Base-by-base conservation (phyloP, 495 filamentous ascomycete species). In the Cairneyella variabilis region DNA sequence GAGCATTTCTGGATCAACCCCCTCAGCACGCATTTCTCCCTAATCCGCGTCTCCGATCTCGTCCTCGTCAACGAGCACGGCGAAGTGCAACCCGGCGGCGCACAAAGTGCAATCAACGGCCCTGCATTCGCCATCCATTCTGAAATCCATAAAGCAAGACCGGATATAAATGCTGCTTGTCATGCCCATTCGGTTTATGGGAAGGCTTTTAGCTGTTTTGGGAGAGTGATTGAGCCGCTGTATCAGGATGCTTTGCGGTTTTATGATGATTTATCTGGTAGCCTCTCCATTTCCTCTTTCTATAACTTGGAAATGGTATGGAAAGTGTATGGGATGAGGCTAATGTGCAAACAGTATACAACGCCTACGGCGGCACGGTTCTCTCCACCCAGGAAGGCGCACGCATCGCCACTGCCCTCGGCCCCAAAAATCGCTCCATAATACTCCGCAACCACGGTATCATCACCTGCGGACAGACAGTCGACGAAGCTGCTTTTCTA, bases 1-100 rank as follows among this genome's bases (percentile, higher is more conserved):
- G n/a, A n/a, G n/a, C n/a, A n/a, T n/a, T n/a, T n/a, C n/a, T 86
- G 83, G 83, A 81, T 78, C 56, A 82, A 76, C 45, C 70, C 68
- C 10, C 73, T 77, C n/a, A 62, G 63, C 18, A 67, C 62, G 22
- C 83, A 86, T 64, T 86, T 79, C 58, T 69, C 62, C 26, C 68
- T 74, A 57, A 60, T 77, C 38, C 60, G 54, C 34, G 76, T 71
- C 7, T 63, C 65, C 11, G 76, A 79, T 54, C 68, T 79, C 60
- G 69, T 78, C 23, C 69, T 69, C 22, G 67, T 81, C 0, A 70
- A 86, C 44, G 69, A 74, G 53, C 61, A 68, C 46, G 66, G 81
- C 18, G 64, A 65, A 20, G n/a, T n/a, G n/a, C 60, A 68, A 5
- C 66, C 78, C 25, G 78, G 74, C 18, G 82, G 80, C 5, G 42